Evolutionary conservation across 345 rosid genomes (phyloP).

Genomic region (Gossypium raimondii): DNA sequence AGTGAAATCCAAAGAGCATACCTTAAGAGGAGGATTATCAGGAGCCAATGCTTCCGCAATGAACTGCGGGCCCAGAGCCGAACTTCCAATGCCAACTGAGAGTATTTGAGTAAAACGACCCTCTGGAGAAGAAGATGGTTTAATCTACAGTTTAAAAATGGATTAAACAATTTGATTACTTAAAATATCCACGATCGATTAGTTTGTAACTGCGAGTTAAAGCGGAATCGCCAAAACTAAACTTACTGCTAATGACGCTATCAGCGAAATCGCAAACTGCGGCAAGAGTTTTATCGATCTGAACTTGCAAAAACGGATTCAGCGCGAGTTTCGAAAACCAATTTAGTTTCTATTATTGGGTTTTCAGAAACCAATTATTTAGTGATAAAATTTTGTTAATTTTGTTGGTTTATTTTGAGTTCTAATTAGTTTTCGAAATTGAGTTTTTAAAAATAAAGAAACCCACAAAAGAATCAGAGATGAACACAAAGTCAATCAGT

Average conservation of each 20-base stretch:
- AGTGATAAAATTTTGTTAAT: too few species aligned
- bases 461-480: too few species aligned
- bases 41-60: conserved; percentile 98
- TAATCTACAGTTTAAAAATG: conserved; percentile 47
- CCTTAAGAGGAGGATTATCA: conserved; percentile 95
- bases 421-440: too few species aligned
- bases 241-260: conserved; percentile 77
- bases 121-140: conserved; percentile 56
- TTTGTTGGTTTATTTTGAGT: too few species aligned
- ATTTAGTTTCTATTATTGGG: too few species aligned
- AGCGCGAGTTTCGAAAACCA: conserved; percentile 52
- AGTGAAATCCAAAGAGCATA: conserved; percentile 13
- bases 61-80: conserved; percentile 97
- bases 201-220: not conserved
- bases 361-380: too few species aligned
- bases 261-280: conserved; percentile 64
- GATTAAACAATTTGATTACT: not conserved
- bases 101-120: conserved; percentile 87
- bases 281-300: conserved; percentile 67
- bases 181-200: not conserved
- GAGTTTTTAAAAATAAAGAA: too few species aligned
- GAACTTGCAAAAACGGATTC: conserved; percentile 41
- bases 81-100: conserved; percentile 94
- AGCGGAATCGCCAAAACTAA: conserved; percentile 25
- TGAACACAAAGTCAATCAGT: too few species aligned